phyloP scores from a whole-genome alignment of 257 asterid genomes.

The Salvia rosmarinus region DNA sequence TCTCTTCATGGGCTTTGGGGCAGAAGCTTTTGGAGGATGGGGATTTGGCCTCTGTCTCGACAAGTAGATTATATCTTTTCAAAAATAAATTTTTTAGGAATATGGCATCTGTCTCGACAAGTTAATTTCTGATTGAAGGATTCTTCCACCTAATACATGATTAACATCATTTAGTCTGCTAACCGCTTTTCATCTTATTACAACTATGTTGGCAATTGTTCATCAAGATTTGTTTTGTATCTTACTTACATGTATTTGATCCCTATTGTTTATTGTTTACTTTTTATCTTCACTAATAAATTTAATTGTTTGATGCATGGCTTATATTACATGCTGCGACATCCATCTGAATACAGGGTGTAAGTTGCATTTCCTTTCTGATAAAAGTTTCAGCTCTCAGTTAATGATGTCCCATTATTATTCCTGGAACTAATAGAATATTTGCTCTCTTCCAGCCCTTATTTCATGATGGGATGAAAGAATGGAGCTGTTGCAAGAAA shows the following conservation, averaged over 20 bases:
- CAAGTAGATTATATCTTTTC: background rate
- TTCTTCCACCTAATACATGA: background rate
- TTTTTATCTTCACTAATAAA: conserved; percentile 26
- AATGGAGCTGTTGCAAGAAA: conserved; percentile 99
- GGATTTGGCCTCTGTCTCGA: background rate
- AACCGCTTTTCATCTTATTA: conserved; percentile 5
- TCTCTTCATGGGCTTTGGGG: conserved; percentile 18
- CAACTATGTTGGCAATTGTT: conserved; percentile 9
- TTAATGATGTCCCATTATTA: conserved; percentile 4
- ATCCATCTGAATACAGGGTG: conserved; percentile 44
- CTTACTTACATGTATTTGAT: background rate
- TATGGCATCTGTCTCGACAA: too few species aligned
- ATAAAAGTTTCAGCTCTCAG: conserved; percentile 11
- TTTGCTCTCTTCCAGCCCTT: conserved; percentile 59
- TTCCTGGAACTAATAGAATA: conserved; percentile 24
- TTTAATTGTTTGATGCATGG: conserved; percentile 31
- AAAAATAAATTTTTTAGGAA: background rate
- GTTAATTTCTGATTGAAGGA: conserved; percentile 12
- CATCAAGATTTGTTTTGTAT: background rate
- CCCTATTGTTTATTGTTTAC: conserved; percentile 12
- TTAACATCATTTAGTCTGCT: background rate
- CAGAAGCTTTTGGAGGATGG: background rate
- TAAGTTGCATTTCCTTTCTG: conserved; percentile 38
- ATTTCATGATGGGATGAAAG: conserved; percentile 95
- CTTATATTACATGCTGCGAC: conserved; percentile 26